Base-by-base conservation (phyloP, 352 stramenopile genomes). In the Globisporangium polare region DNA sequence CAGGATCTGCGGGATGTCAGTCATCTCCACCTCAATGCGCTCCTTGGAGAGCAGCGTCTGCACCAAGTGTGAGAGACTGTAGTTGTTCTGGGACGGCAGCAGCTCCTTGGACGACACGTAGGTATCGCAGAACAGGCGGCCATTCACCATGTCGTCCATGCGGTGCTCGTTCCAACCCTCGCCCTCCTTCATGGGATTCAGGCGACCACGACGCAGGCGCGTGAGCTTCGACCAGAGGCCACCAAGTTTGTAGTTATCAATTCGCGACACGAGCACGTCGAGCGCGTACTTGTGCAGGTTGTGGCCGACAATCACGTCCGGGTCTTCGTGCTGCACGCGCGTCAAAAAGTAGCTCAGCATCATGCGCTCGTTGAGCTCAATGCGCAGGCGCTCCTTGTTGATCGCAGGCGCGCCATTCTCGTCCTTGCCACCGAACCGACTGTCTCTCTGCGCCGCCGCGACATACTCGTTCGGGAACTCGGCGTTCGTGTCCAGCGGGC, bases 251-350 rank as follows among this genome's bases (percentile, higher is more conserved):
- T 97, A 94, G 62, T 97, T 88, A 10, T 97, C 83, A 53, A 98
- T 97, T 26, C 97, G 87, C 26, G 79, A 94, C 18, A 99, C 87
- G 6, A 99, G 77, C n/a, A 99, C 80, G 68, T 99, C 95, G 35
- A 99, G 83, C 20, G 98, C 96, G 69, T 99, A 99, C 45, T 97
- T 97, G 78, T 98, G 94, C 50, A 99, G 85, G 74, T 99, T 99
- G 83, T 99, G 97, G 12, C 96, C 97, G 15, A 99, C 90, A 31
- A 99, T 86, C 8, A 99, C 88, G 68, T 99, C 98, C 5, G 97
- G 97, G 75, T 99, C 98, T 83, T 98, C 96, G 33, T 69, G 75
- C 54, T 98, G 92, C 39, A 99, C 77, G 60, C 96, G 90, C 27
- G 83, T 91, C 53, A 95, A 65, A 52, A 95, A 94, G 63, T 92